phyloP scores from a whole-genome alignment of 345 rosid genomes.

The Citrus sp. region DNA sequence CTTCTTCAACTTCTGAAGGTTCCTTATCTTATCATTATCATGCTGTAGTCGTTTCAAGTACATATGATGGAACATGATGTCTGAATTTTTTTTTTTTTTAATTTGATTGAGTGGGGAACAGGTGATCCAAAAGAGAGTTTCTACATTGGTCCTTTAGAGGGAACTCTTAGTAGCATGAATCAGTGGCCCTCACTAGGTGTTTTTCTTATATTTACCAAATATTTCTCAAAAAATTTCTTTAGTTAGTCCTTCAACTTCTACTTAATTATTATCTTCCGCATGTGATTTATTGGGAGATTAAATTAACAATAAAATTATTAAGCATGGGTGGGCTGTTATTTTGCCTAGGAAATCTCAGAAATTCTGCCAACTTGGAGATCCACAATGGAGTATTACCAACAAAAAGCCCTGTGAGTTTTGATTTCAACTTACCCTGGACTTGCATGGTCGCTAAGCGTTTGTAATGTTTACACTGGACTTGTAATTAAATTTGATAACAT shows the following conservation, averaged over 20 bases:
- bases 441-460: neutral
- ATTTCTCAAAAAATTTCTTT: neutral
- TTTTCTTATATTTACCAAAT: neutral
- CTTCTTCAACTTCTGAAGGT: constrained; percentile 38
- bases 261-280: neutral
- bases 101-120: constrained; percentile 8
- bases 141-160: constrained; percentile 59
- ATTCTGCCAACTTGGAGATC: constrained; percentile 61
- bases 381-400: constrained; percentile 55
- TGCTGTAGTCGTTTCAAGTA: no score
- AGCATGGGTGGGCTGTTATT: neutral
- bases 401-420: constrained; percentile 45
- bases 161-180: constrained; percentile 35
- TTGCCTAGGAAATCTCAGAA: constrained; percentile 45
- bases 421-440: neutral
- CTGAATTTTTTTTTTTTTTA: no score
- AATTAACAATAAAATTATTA: neutral
- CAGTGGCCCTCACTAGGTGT: constrained; percentile 78
- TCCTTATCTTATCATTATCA: neutral
- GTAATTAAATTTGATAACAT: neutral
- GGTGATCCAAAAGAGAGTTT: constrained; percentile 82
- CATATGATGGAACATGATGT: no score
- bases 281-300: neutral
- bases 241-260: neutral
- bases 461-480: neutral